Base-by-base conservation (phyloP, 2,329 filamentous ascomycete genomes). In the Botrytis elliptica region DNA sequence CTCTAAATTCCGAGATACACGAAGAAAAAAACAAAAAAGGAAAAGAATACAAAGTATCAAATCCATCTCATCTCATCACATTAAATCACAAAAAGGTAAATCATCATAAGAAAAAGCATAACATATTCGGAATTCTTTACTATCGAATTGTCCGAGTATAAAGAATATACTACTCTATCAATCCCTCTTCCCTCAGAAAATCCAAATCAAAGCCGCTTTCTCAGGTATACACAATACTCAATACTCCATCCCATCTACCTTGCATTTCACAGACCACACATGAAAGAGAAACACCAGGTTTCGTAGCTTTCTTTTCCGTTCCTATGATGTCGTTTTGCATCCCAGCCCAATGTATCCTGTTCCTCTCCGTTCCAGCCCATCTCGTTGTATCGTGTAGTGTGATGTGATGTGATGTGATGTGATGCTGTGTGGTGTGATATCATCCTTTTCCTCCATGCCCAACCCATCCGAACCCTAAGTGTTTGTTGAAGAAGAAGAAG, bases 251-350 rank as follows among this genome's bases (percentile, higher is more conserved):
- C 25, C 52, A 52, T 49, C 20, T 8, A 18, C 5, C 14, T 33
- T 59, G 14, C 29, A 36, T 59, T 59, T 20, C 44, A 25, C n/a
- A 57, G 16, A 20, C 16, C 8, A 22, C 29, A 38, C 9, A 2
- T 38, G 33, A 25, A 62, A 38, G 20, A 14, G 59, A 62, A 62
- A 62, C 59, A 62, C 59, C 59, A 62, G 59, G 59, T 62, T 62
- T n/a, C 59, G 7, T 14, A 36, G 25, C 12, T 38, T 62, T 38
- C 59, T 38, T 14, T 62, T 62, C 22, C 33, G 2, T n/a, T n/a
- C 36, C 33, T 38, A 16, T 62, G 33, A 33, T 38, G 22, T 14
- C 59, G 25, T 36, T 5, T 60, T 29, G n/a, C 14, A 57, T 40
- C 10, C 36, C 33, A 9, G 22, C 36, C 20, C 12, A 38, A 25